phyloP scores from a whole-genome alignment of 2,329 filamentous ascomycete genomes.

The Trichoderma gracile region DNA sequence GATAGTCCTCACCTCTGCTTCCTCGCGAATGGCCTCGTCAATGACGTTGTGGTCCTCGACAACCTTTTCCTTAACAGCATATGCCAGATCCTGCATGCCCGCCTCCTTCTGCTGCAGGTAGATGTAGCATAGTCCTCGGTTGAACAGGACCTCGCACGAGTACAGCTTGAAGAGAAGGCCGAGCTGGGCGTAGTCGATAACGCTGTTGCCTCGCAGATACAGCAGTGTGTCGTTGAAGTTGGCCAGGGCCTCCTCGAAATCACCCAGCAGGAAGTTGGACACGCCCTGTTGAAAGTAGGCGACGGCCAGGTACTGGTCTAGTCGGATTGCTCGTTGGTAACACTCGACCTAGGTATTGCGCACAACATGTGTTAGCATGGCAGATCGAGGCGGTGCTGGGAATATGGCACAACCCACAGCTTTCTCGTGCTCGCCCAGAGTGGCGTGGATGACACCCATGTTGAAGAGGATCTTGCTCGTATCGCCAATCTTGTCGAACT shows the following conservation, averaged over 20 bases:
- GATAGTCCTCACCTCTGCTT: slow-evolving; percentile 70
- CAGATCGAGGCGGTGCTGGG: neutral
- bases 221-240: slow-evolving; percentile 98
- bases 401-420: slow-evolving; percentile 64
- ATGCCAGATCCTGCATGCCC: slow-evolving; percentile 87
- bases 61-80: slow-evolving; percentile 92
- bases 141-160: slow-evolving; percentile 97
- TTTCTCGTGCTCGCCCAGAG: slow-evolving; percentile 91
- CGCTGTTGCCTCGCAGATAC: slow-evolving; percentile 91
- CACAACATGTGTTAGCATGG: slow-evolving; percentile 20
- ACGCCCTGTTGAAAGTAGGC: slow-evolving; percentile 99
- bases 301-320: slow-evolving; percentile 94
- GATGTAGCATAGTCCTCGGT: slow-evolving; percentile 94
- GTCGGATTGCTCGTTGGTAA: slow-evolving; percentile 85
- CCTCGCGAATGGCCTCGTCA: slow-evolving; percentile 90
- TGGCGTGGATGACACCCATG: slow-evolving; percentile 96
- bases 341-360: slow-evolving; percentile 70
- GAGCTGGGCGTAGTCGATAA: slow-evolving; percentile 96
- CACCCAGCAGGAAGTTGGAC: slow-evolving; percentile 93
- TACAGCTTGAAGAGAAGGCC: slow-evolving; percentile 95
- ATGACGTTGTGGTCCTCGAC: slow-evolving; percentile 97
- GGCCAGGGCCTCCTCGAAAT: slow-evolving; percentile 94
- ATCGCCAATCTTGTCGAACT: slow-evolving; percentile 85
- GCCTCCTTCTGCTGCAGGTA: slow-evolving; percentile 90
- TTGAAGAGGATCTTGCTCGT: slow-evolving; percentile 99